These are phyloP conservation scores for Bruguiera hainesii DNA, from an alignment of 441 rosid genomes.

Conservation along the genomic window DNA sequence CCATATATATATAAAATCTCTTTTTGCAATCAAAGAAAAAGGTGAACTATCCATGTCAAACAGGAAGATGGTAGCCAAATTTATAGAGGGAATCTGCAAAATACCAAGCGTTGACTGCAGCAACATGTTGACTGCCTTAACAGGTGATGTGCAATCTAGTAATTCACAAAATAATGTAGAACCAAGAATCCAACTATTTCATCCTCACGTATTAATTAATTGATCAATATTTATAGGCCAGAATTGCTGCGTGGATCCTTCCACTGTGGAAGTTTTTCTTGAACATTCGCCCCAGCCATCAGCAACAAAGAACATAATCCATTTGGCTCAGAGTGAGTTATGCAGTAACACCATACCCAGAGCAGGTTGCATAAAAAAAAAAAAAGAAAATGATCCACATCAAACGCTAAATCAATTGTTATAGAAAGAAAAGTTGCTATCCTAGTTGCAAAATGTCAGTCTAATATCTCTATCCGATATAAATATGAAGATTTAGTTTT, in stretches of 20 bases:
- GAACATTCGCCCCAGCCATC: conserved; percentile 55
- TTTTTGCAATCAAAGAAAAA: too few relatives aligned
- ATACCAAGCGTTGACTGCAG: conserved; percentile 54
- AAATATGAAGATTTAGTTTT: too few relatives aligned
- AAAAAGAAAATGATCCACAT: too few relatives aligned
- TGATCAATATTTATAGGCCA: conserved; percentile 28
- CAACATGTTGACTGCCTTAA: conserved; percentile 47
- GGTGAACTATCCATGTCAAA: not conserved
- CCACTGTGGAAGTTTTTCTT: conserved; percentile 30
- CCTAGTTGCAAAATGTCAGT: not conserved
- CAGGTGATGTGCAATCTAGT: conserved; percentile 33
- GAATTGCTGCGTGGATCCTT: conserved; percentile 54
- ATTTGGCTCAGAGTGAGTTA: conserved; percentile 49
- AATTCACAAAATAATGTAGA: too few relatives aligned
- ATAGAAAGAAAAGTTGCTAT: not conserved
- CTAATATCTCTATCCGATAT: too few relatives aligned
- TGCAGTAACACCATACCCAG: not conserved
- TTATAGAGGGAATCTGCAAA: conserved; percentile 48
- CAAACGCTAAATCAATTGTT: not conserved
- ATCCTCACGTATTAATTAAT: too few relatives aligned
- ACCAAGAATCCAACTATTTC: too few relatives aligned
- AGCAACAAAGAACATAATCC: conserved; percentile 53
- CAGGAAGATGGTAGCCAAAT: conserved; percentile 43
- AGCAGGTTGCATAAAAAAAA: too few relatives aligned
- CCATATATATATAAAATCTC: too few relatives aligned